phyloP scores from a whole-genome alignment of 257 asterid genomes.

The Ilex asprella region DNA sequence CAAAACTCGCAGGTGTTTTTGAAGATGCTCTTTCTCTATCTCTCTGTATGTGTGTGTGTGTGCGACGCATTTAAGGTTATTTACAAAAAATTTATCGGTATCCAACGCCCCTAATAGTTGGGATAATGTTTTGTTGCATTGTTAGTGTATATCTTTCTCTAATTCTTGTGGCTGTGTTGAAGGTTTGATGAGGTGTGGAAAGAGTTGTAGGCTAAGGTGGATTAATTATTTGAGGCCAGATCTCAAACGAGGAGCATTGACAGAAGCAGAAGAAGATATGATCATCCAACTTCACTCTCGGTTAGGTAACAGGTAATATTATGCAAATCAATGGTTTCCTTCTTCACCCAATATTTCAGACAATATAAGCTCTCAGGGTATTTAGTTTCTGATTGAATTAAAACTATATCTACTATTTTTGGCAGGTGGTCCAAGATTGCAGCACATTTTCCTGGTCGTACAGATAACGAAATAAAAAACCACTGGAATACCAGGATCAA shows the following conservation, averaged over 20 bases:
- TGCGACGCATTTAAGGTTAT: too few relatives aligned
- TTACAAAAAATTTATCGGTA: too few relatives aligned
- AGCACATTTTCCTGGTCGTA: constrained; percentile 50
- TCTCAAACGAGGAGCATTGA: constrained; percentile 71
- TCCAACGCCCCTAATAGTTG: too few relatives aligned
- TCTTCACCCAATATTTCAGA: background rate
- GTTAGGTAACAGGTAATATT: constrained; percentile 63
- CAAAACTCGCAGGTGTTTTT: constrained; percentile 60
- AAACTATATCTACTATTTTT: background rate
- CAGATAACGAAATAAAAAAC: constrained; percentile 44
- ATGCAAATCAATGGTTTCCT: background rate
- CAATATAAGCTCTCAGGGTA: background rate
- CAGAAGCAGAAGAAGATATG: constrained; percentile 80
- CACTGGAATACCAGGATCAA: constrained; percentile 54
- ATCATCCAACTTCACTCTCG: constrained; percentile 74
- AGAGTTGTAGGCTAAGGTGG: constrained; percentile 5
- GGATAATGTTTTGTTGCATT: too few relatives aligned
- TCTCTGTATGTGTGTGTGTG: too few relatives aligned
- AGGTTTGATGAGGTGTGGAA: too few relatives aligned
- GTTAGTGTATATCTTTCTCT: too few relatives aligned
- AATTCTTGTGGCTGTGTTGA: too few relatives aligned
- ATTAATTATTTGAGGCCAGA: constrained; percentile 79
- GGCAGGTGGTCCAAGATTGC: constrained; percentile 90
- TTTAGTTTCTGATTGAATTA: background rate
- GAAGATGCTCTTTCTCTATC: too few relatives aligned